phyloP scores from a whole-genome alignment of 371 early-diverging fungal species.

The Mortierella sp. region DNA sequence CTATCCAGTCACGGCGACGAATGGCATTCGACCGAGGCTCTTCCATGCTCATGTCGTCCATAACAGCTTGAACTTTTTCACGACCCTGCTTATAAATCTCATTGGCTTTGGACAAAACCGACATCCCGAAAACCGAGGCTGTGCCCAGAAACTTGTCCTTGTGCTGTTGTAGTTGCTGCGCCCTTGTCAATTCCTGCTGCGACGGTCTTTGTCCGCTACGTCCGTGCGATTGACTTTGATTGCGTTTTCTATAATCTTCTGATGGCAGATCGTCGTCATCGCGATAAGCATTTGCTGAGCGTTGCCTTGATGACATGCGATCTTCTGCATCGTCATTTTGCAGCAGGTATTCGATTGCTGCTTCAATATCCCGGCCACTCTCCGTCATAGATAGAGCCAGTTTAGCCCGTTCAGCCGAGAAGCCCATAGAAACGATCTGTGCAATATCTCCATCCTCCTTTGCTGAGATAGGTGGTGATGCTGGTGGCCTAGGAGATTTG shows the following conservation, averaged over 20 bases:
- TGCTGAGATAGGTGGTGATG: constrained; percentile 7
- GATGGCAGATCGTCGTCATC: constrained; percentile 28
- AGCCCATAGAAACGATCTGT: constrained; percentile 83
- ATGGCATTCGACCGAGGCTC: constrained; percentile 52
- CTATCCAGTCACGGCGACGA: constrained; percentile 55
- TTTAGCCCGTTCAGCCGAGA: constrained; percentile 67
- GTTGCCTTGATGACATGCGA: constrained; percentile 21
- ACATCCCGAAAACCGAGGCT: constrained; percentile 79
- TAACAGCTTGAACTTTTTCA: constrained; percentile 70
- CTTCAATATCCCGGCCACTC: constrained; percentile 66
- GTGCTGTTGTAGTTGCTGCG: constrained; percentile 58
- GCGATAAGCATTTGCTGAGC: constrained; percentile 3
- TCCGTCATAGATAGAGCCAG: constrained; percentile 73
- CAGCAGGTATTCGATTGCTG: constrained; percentile 72
- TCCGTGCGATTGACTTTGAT: constrained; percentile 19
- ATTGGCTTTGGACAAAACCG: constrained; percentile 76
- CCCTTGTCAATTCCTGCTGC: constrained; percentile 30
- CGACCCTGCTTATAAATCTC: constrained; percentile 76
- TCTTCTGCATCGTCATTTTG: constrained; percentile 63
- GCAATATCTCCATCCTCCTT: constrained; percentile 55
- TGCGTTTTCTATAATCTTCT: constrained; percentile 22
- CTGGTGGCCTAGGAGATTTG: constrained; percentile 25
- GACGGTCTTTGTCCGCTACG: constrained; percentile 13
- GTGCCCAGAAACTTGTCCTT: constrained; percentile 72
- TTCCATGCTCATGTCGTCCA: constrained; percentile 70